A percentile compares a stretch with the other conserved stretches of the same genome.
Evolutionary conservation across 768 basidiomycete species (phyloP).

Genomic region (Filobasidium floriforme): DNA sequence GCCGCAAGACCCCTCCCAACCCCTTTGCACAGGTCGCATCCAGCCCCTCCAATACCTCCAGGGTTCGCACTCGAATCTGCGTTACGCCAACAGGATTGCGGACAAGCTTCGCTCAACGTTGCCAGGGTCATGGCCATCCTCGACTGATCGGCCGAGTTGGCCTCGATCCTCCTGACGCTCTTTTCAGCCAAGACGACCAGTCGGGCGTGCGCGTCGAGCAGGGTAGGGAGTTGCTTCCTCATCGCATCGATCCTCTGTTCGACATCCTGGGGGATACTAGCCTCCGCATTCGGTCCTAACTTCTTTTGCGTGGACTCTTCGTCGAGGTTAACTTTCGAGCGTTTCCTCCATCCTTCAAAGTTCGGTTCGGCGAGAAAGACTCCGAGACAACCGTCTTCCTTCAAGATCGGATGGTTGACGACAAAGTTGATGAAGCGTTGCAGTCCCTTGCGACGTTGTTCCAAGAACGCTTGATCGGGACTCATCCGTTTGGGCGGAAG

Average conservation of each 20-base stretch:
- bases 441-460: conserved; percentile 79
- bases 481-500: conserved; percentile 89
- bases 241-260: conserved; percentile 76
- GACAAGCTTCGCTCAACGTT: conserved; percentile 51
- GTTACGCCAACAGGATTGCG: conserved; percentile 63
- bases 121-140: conserved; percentile 75
- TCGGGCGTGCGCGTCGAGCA: conserved; percentile 88
- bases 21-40: conserved; percentile 70
- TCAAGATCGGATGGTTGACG: conserved; percentile 86
- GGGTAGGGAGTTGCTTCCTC: conserved; percentile 62
- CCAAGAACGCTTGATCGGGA: conserved; percentile 81
- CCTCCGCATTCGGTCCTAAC: conserved; percentile 58
- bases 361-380: conserved; percentile 75
- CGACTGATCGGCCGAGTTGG: conserved; percentile 79
- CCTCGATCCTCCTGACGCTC: conserved; percentile 79
- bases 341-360: conserved; percentile 81
- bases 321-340: conserved; percentile 64
- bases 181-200: conserved; percentile 81
- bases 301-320: conserved; percentile 63
- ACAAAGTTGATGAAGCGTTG: conserved; percentile 70
- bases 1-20: conserved; percentile 63
- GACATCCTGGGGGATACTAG: conserved; percentile 84
- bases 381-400: conserved; percentile 72
- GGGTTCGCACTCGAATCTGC: conserved; percentile 15
- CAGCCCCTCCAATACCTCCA: conserved; percentile 46